Conservation (phyloP, 495 filamentous ascomycete genomes). For the Talaromyces trachyspermus region DNA sequence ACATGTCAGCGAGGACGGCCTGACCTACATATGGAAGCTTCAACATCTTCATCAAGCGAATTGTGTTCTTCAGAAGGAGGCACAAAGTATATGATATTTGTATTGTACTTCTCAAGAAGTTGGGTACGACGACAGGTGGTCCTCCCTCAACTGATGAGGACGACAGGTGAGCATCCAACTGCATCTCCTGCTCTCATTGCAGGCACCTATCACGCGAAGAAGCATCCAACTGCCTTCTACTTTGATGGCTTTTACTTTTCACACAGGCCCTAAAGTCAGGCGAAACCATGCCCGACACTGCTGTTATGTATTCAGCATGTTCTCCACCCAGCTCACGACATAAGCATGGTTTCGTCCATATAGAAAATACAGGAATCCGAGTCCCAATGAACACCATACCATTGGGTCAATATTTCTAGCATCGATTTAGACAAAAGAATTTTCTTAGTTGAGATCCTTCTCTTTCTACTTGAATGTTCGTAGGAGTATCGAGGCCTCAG, state of each 20-base stretch:
- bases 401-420: too few relatives aligned
- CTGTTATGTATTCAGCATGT: too few relatives aligned
- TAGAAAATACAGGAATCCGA: too few relatives aligned
- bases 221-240: constrained; percentile 49
- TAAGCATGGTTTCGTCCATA: too few relatives aligned
- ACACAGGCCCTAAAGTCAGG: too few relatives aligned
- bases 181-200: constrained; percentile 32
- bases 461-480: too few relatives aligned
- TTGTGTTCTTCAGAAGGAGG: not conserved
- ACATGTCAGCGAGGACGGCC: constrained; percentile 32
- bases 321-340: too few relatives aligned
- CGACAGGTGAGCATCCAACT: constrained; percentile 37
- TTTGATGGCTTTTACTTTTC: not conserved
- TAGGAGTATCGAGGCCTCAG: not conserved
- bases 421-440: too few relatives aligned
- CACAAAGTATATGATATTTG: not conserved
- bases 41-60: not conserved
- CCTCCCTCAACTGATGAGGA: constrained; percentile 7
- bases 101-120: not conserved
- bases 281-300: too few relatives aligned
- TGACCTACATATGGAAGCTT: not conserved
- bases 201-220: constrained; percentile 27
- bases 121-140: constrained; percentile 1
- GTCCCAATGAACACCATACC: too few relatives aligned
- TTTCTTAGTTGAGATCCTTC: too few relatives aligned